A percentile compares a stretch with the other conserved stretches of the same genome.
Conservation (phyloP, 2,329 filamentous ascomycete genomes). For the Colletotrichum sp. region DNA sequence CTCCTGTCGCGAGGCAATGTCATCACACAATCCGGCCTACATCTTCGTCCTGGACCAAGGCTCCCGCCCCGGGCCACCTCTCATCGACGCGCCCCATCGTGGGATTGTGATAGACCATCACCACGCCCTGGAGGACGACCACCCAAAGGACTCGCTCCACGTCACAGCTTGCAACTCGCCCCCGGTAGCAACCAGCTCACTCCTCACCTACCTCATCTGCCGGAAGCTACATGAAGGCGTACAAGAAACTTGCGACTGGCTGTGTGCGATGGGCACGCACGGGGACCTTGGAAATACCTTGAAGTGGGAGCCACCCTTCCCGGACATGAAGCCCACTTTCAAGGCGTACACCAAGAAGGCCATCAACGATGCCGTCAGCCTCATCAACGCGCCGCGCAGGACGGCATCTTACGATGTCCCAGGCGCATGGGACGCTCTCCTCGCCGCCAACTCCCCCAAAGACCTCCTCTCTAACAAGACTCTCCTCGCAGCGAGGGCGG, state of each 20-base stretch:
- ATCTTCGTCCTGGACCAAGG: slow-evolving; percentile 46
- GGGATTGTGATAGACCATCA: slow-evolving; percentile 72
- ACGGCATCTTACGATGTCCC: slow-evolving; percentile 65
- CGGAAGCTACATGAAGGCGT: slow-evolving; percentile 58
- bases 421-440: slow-evolving; percentile 65
- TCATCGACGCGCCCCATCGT: slow-evolving; percentile 55
- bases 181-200: slow-evolving; percentile 67
- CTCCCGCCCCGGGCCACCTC: slow-evolving; percentile 45
- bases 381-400: slow-evolving; percentile 69
- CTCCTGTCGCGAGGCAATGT: slow-evolving; percentile 56
- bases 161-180: slow-evolving; percentile 69
- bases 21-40: slow-evolving; percentile 43
- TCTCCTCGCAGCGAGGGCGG: slow-evolving; percentile 58
- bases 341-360: slow-evolving; percentile 66
- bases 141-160: slow-evolving; percentile 58
- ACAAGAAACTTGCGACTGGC: slow-evolving; percentile 57
- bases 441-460: slow-evolving; percentile 52
- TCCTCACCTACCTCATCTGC: slow-evolving; percentile 71
- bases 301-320: slow-evolving; percentile 71
- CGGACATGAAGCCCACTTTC: slow-evolving; percentile 66
- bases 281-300: slow-evolving; percentile 69
- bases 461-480: slow-evolving; percentile 53
- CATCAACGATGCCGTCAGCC: slow-evolving; percentile 66
- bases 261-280: slow-evolving; percentile 69
- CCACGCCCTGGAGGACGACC: slow-evolving; percentile 56